phyloP scores from a whole-genome alignment of 768 basidiomycete species.

The Boletellus sp. region DNA sequence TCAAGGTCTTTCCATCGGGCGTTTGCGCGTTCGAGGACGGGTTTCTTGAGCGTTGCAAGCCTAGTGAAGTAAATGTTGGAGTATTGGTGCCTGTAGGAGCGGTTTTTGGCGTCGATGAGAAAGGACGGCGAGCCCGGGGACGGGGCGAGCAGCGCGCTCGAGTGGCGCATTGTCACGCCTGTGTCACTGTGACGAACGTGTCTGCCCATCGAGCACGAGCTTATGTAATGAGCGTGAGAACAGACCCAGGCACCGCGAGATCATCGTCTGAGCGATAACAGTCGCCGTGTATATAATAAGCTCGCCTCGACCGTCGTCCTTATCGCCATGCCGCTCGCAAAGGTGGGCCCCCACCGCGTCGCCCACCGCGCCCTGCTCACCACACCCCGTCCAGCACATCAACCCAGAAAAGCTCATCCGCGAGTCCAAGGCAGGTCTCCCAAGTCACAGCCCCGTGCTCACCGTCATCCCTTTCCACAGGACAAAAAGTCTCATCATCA shows the following conservation, averaged over 20 bases:
- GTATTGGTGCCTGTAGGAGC: constrained; percentile 65
- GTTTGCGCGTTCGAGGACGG: constrained; percentile 47
- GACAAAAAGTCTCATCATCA: constrained; percentile 42
- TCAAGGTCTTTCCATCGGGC: constrained; percentile 48
- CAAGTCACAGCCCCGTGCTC: not conserved
- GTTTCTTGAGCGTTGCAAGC: constrained; percentile 45
- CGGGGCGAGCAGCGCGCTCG: constrained; percentile 30
- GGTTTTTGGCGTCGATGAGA: constrained; percentile 39
- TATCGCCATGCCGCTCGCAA: constrained; percentile 54
- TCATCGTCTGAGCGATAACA: too few species aligned
- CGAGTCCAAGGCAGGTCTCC: constrained; percentile 36
- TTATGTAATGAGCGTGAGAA: not conserved
- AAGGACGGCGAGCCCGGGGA: constrained; percentile 37
- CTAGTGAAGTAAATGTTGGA: constrained; percentile 70
- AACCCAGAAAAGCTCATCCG: constrained; percentile 64
- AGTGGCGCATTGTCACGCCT: constrained; percentile 15
- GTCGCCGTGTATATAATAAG: not conserved
- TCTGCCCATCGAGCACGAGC: too few species aligned
- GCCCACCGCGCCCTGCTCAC: not conserved
- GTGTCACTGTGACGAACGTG: too few species aligned
- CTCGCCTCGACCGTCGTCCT: constrained; percentile 7
- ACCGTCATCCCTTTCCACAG: constrained; percentile 25
- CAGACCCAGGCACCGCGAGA: too few species aligned
- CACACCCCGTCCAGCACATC: constrained; percentile 46
- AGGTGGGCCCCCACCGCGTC: constrained; percentile 33